A percentile compares a stretch with the other conserved stretches of the same genome.
phyloP scores from a whole-genome alignment of 2,329 filamentous ascomycete genomes.

The Calonectria montana region DNA sequence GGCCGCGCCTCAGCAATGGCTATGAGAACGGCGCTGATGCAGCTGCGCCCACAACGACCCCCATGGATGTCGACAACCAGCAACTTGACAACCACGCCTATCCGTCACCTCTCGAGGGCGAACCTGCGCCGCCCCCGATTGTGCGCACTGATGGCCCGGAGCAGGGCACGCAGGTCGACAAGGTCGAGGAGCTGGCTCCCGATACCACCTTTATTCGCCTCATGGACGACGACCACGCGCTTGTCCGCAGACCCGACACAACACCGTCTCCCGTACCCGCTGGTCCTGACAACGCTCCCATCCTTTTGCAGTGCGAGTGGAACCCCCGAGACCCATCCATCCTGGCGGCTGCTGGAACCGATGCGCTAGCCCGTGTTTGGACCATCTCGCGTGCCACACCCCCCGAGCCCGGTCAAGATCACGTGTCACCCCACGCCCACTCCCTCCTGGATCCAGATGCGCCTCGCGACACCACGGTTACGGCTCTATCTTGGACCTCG shows the following conservation, averaged over 20 bases:
- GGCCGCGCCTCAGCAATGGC: conserved; percentile 71
- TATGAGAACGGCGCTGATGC: conserved; percentile 67
- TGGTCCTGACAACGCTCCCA: conserved; percentile 64
- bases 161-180: conserved; percentile 73
- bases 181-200: conserved; percentile 69
- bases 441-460: conserved; percentile 65
- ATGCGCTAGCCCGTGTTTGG: conserved; percentile 78
- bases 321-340: conserved; percentile 73
- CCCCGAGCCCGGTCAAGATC: conserved; percentile 53
- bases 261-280: conserved; percentile 52
- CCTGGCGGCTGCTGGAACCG: conserved; percentile 75
- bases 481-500: conserved; percentile 70
- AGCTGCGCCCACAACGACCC: conserved; percentile 55
- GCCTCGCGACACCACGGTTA: conserved; percentile 64
- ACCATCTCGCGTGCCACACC: conserved; percentile 67
- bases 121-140: conserved; percentile 63
- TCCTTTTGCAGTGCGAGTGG: conserved; percentile 77
- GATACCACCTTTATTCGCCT: conserved; percentile 72
- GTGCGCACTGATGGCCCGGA: conserved; percentile 71
- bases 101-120: conserved; percentile 71
- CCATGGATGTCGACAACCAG: conserved; percentile 70
- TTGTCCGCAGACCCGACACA: conserved; percentile 49
- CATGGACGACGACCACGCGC: conserved; percentile 53
- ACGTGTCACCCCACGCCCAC: conserved; percentile 52
- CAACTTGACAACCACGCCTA: conserved; percentile 70